These are phyloP conservation scores for Mucor indicus DNA, from an alignment of 371 early-diverging fungal species.

Conservation along the genomic window DNA sequence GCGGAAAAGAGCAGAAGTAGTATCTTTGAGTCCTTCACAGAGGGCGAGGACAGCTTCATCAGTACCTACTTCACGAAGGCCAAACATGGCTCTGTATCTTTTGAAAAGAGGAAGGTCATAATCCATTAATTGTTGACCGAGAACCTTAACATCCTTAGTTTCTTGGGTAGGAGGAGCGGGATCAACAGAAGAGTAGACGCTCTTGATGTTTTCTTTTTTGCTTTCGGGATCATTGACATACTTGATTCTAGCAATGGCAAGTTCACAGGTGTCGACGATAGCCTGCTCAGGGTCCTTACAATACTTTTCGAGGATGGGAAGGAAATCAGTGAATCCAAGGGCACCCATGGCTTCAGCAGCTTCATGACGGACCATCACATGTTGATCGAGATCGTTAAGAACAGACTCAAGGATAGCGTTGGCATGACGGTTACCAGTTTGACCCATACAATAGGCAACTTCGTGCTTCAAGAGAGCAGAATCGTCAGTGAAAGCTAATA, in stretches of 20 bases:
- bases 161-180: slow-evolving; percentile 82
- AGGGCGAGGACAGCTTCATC: slow-evolving; percentile 85
- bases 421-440: slow-evolving; percentile 87
- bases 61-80: slow-evolving; percentile 87
- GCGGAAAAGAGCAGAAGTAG: slow-evolving; percentile 46
- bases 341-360: slow-evolving; percentile 97
- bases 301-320: slow-evolving; percentile 73
- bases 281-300: slow-evolving; percentile 51
- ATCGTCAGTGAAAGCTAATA: slow-evolving; percentile 72
- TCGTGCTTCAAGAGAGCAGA: slow-evolving; percentile 98
- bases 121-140: slow-evolving; percentile 71
- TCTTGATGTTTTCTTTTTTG: slow-evolving; percentile 41
- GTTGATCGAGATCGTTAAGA: slow-evolving; percentile 65
- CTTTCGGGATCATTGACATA: slow-evolving; percentile 60
- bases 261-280: slow-evolving; percentile 91
- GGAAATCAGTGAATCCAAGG: slow-evolving; percentile 67
- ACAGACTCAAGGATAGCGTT: slow-evolving; percentile 69
- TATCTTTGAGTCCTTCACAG: slow-evolving; percentile 82
- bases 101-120: slow-evolving; percentile 75
- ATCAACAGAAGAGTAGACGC: slow-evolving; percentile 80
- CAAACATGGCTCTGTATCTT: slow-evolving; percentile 98
- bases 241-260: slow-evolving; percentile 87
- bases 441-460: slow-evolving; percentile 97
- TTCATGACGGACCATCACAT: slow-evolving; percentile 98
- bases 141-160: slow-evolving; percentile 56